A percentile compares a stretch with the other conserved stretches of the same genome.
Evolutionary conservation across 768 basidiomycete genomes (phyloP).

Genomic region (Boletales sp.): DNA sequence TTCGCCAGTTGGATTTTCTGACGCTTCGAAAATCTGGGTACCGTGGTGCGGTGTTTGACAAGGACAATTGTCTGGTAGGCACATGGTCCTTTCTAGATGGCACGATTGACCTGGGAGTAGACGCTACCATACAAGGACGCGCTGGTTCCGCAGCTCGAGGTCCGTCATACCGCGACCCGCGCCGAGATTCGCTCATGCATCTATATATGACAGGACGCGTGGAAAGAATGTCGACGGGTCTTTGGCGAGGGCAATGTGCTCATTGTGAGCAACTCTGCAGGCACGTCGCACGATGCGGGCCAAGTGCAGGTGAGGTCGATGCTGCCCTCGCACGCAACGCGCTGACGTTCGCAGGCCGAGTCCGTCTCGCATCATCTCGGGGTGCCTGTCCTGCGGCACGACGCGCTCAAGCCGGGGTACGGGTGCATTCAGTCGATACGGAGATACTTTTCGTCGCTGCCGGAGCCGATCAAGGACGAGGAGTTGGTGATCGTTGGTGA

Average conservation of each 20-base stretch:
- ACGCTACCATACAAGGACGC: conserved; percentile 76
- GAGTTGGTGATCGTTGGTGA: conserved; percentile 87
- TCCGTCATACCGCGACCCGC: conserved; percentile 27
- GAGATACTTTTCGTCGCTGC: conserved; percentile 67
- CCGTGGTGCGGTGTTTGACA: conserved; percentile 91
- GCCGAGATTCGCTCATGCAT: neutral
- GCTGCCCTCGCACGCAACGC: neutral
- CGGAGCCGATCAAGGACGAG: conserved; percentile 51
- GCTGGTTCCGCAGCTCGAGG: conserved; percentile 74
- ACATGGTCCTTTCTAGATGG: neutral
- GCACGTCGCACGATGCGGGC: conserved; percentile 71
- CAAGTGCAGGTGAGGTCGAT: conserved; percentile 66
- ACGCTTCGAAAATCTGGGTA: conserved; percentile 74
- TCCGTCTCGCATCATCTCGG: conserved; percentile 73
- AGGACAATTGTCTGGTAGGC: conserved; percentile 93
- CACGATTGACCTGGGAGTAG: conserved; percentile 36
- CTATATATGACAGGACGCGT: conserved; percentile 60
- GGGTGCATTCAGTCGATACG: conserved; percentile 70
- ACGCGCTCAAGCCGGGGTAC: conserved; percentile 73
- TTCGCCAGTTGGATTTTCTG: conserved; percentile 77
- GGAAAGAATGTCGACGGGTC: conserved; percentile 63
- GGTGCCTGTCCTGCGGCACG: conserved; percentile 81
- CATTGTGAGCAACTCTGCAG: conserved; percentile 93
- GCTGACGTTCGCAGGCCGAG: conserved; percentile 61
- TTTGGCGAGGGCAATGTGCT: conserved; percentile 82